Base-by-base conservation (phyloP, 2,329 filamentous ascomycete genomes). In the Podosphaera aphanis region DNA sequence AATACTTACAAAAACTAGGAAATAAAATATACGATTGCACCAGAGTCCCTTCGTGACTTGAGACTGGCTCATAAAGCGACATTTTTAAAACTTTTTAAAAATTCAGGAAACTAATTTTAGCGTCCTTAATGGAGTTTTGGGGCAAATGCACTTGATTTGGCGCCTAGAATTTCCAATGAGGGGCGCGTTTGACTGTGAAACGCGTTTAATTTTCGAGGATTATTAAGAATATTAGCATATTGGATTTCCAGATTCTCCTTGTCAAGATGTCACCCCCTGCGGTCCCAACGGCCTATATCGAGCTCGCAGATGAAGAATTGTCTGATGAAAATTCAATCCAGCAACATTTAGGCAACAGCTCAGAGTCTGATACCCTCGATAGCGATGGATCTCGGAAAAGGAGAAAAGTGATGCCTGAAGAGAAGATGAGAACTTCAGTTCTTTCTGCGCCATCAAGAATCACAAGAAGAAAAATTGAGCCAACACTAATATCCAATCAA, bases 301-400 rank as follows among this genome's bases (percentile, higher is more conserved):
- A 29, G n/a, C n/a, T n/a, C 25, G 5, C 25, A n/a, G 8, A 13
- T 33, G 15, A 2, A 5, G 11, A n/a, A 1, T 4, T 33, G 5
- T 13, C 5, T 7, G 5, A 11, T n/a, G 29, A 33, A 33, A n/a
- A 7, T 33, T 33, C 15, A 33, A 33, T 33, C 29, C 8, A 5
- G 15, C 11, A 33, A 7, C 15, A 33, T n/a, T n/a, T 4, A 33
- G 13, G 5, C 5, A 13, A 33, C 19, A 50, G 50, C n/a, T 52
- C 51, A 8, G 53, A 55, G 31, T 58, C 58, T 2, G 58, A 60
- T 50, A 55, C 54, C 42, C 53, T 59, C 42, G 58, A 58, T 44
- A 58, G 51, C 46, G 48, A 49, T 18, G 48, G 45, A 18, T 55
- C 58, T 10, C 51, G 58, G 29, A 60, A 61, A 50, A 49, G 57